Evolutionary conservation across 768 basidiomycete genomes (phyloP).

Genomic region (Pholiota conissans): DNA sequence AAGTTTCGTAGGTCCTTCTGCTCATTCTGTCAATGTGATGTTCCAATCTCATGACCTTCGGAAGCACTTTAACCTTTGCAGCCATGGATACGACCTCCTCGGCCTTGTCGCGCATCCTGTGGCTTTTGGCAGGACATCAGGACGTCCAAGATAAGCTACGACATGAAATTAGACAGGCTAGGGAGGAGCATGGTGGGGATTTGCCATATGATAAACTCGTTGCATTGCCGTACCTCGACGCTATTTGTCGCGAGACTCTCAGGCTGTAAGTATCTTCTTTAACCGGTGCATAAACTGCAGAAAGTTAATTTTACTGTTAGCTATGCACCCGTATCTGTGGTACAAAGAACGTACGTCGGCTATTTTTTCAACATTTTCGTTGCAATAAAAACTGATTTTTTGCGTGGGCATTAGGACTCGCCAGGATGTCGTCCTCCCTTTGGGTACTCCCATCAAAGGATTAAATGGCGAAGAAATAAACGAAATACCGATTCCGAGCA

Average conservation of each 20-base stretch:
- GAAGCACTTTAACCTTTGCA: slow-evolving; percentile 27
- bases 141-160: slow-evolving; percentile 35
- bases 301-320: slow-evolving; percentile 2
- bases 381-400: not conserved
- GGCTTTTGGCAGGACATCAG: slow-evolving; percentile 28
- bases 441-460: slow-evolving; percentile 36
- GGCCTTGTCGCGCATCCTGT: slow-evolving; percentile 33
- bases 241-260: slow-evolving; percentile 38
- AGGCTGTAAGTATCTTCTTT: slow-evolving; percentile 29
- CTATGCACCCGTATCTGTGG: slow-evolving; percentile 18
- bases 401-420: slow-evolving; percentile 26
- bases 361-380: not conserved
- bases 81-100: slow-evolving; percentile 44
- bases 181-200: slow-evolving; percentile 19
- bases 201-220: slow-evolving; percentile 37
- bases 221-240: slow-evolving; percentile 35
- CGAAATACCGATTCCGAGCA: slow-evolving; percentile 37
- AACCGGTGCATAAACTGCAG: not conserved
- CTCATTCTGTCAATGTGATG: not conserved
- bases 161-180: slow-evolving; percentile 30
- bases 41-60: not conserved
- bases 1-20: slow-evolving; percentile 28
- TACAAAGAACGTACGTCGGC: slow-evolving; percentile 13
- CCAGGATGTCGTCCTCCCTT: slow-evolving; percentile 40
- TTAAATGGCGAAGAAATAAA: slow-evolving; percentile 34